phyloP scores from a whole-genome alignment of 352 stramenopile species.

The Thalassiosira sp. region DNA sequence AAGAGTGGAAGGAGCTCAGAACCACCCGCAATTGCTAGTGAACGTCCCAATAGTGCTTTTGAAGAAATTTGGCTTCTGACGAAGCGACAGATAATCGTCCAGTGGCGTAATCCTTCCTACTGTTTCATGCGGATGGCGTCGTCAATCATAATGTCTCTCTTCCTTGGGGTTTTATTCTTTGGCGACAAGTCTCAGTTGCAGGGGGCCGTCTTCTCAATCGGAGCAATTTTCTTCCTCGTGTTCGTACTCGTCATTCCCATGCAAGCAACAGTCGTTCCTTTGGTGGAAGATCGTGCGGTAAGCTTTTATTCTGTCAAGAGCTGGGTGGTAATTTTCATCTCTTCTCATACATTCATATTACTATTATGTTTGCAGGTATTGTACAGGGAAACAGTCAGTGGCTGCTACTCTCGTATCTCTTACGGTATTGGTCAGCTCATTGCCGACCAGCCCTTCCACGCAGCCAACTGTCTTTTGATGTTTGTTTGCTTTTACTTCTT shows the following conservation, averaged over 20 bases:
- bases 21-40: constrained; percentile 11
- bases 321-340: not conserved
- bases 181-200: constrained; percentile 32
- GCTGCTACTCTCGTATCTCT: constrained; percentile 45
- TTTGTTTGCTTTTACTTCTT: constrained; percentile 44
- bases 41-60: constrained; percentile 7
- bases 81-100: constrained; percentile 41
- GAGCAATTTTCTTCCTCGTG: constrained; percentile 54
- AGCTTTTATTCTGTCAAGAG: not conserved
- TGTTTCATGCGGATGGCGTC: constrained; percentile 46
- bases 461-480: constrained; percentile 25
- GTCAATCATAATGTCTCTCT: constrained; percentile 25
- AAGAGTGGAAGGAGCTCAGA: constrained; percentile 1
- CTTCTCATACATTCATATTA: constrained; percentile 1
- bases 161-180: constrained; percentile 56
- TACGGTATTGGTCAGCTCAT: constrained; percentile 52
- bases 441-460: constrained; percentile 44
- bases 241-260: constrained; percentile 62
- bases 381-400: constrained; percentile 46
- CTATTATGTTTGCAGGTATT: constrained; percentile 8
- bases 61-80: constrained; percentile 27
- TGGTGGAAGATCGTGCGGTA: constrained; percentile 54
- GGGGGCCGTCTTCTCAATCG: constrained; percentile 55
- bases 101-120: constrained; percentile 56
- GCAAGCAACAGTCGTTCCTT: constrained; percentile 46